Percentiles rank a stretch among this genome's conserved stretches.
These are phyloP conservation scores for Albizia julibrissin DNA, from an alignment of 306 rosid species.

Conservation along the genomic window DNA sequence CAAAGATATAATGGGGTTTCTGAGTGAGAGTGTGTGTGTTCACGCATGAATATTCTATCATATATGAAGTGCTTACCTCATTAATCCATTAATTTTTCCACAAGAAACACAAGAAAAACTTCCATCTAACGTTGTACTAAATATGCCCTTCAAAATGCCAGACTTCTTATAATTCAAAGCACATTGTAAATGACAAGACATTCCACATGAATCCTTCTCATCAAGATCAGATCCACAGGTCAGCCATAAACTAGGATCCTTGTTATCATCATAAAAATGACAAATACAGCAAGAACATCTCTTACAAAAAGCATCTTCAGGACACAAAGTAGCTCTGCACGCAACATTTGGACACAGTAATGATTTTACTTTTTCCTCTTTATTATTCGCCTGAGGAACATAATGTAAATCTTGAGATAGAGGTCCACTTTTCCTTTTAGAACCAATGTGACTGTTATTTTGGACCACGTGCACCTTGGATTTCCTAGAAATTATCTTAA, in stretches of 20 bases:
- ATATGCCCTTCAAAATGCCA: constrained; percentile 60
- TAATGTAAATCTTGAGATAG: constrained; percentile 40
- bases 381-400: constrained; percentile 37
- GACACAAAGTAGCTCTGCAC: constrained; percentile 69
- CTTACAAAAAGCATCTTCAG: constrained; percentile 75
- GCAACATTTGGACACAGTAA: constrained; percentile 71
- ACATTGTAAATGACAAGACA: constrained; percentile 95
- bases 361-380: constrained; percentile 49
- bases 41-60: constrained; percentile 6
- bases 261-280: constrained; percentile 80
- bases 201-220: constrained; percentile 68
- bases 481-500: constrained; percentile 64
- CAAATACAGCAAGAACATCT: constrained; percentile 95
- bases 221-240: constrained; percentile 61
- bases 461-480: constrained; percentile 41
- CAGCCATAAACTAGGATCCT: constrained; percentile 96
- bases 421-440: constrained; percentile 59
- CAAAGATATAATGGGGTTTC: background rate
- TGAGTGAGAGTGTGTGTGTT: background rate
- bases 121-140: constrained; percentile 65
- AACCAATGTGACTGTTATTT: constrained; percentile 44
- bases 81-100: constrained; percentile 70
- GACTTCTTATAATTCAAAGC: constrained; percentile 69
- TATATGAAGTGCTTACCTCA: constrained; percentile 61
- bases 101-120: constrained; percentile 77